These are phyloP conservation scores for Periglandula ipomoeae DNA, from an alignment of 2,329 filamentous ascomycete genomes.

Conservation along the genomic window DNA sequence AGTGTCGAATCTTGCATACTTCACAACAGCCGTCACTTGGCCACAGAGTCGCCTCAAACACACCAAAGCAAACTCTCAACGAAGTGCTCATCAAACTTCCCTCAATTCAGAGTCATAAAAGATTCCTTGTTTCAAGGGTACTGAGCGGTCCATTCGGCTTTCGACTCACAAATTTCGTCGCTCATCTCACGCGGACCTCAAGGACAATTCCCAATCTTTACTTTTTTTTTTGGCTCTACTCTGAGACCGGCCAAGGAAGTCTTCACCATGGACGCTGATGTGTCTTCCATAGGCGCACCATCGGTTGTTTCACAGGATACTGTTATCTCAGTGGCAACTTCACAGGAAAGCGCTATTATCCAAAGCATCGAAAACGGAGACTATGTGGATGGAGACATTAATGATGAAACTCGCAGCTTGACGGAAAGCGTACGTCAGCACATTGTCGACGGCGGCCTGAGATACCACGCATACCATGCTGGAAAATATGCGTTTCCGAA, in stretches of 20 bases:
- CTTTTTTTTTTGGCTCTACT: not conserved
- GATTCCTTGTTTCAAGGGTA: too few relatives aligned
- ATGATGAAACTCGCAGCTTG: slow-evolving; percentile 30
- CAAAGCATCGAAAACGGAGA: slow-evolving; percentile 25
- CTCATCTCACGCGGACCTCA: not conserved
- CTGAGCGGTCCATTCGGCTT: too few relatives aligned
- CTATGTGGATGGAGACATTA: slow-evolving; percentile 11
- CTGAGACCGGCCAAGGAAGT: too few relatives aligned
- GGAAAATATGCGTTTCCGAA: slow-evolving; percentile 35
- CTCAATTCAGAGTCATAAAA: too few relatives aligned
- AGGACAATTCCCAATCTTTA: too few relatives aligned
- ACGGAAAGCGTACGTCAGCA: slow-evolving; percentile 34
- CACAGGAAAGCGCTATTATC: slow-evolving; percentile 20
- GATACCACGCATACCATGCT: slow-evolving; percentile 32
- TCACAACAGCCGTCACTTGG: too few relatives aligned
- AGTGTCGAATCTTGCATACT: too few relatives aligned
- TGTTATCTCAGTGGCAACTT: slow-evolving; percentile 22
- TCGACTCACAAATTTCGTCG: not conserved
- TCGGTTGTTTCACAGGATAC: slow-evolving; percentile 5
- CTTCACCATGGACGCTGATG: not conserved
- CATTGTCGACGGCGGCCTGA: slow-evolving; percentile 30
- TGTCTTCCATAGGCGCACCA: not conserved
- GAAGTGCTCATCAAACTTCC: too few relatives aligned
- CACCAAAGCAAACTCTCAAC: too few relatives aligned
- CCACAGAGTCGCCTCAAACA: too few relatives aligned